Conservation (phyloP, 129 eudicot genomes). For the Kitagawia praeruptora region DNA sequence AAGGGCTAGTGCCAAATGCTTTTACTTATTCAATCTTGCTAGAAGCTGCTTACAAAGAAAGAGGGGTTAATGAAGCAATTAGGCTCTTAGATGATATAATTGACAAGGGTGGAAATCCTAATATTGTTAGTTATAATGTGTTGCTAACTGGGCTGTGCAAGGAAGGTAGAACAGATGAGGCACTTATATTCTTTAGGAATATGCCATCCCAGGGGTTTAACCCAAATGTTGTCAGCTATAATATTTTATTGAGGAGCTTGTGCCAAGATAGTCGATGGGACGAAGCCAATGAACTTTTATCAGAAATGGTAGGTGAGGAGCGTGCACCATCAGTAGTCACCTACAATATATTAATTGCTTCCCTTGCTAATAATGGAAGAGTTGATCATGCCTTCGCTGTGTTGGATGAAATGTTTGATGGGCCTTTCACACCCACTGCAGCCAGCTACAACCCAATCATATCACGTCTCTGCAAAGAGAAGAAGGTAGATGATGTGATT, state of each 20-base stretch:
- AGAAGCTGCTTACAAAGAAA: slow-evolving; percentile 75
- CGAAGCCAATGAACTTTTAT: slow-evolving; percentile 62
- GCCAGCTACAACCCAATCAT: slow-evolving; percentile 72
- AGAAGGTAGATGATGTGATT: slow-evolving; percentile 55
- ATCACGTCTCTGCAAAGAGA: slow-evolving; percentile 50
- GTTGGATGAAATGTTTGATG: slow-evolving; percentile 50
- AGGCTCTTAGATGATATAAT: slow-evolving; percentile 54
- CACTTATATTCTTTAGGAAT: slow-evolving; percentile 59
- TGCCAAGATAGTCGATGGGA: slow-evolving; percentile 72
- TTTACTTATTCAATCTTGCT: slow-evolving; percentile 69
- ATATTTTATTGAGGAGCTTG: slow-evolving; percentile 60
- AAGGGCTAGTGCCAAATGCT: slow-evolving; percentile 67
- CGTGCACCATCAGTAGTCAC: slow-evolving; percentile 61
- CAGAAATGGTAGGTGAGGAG: slow-evolving; percentile 62
- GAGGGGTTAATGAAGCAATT: slow-evolving; percentile 72
- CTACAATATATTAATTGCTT: slow-evolving; percentile 57
- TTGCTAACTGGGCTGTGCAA: slow-evolving; percentile 75
- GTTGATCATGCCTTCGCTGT: slow-evolving; percentile 60
- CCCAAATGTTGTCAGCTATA: slow-evolving; percentile 74
- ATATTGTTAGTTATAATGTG: slow-evolving; percentile 75
- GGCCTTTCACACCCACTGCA: slow-evolving; percentile 51
- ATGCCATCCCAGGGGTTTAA: slow-evolving; percentile 59
- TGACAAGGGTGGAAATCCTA: slow-evolving; percentile 63
- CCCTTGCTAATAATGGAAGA: slow-evolving; percentile 71
- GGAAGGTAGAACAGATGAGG: slow-evolving; percentile 65